Evolutionary conservation across 2,329 filamentous ascomycete species (phyloP).

Genomic region (Fusarium lyarnte): DNA sequence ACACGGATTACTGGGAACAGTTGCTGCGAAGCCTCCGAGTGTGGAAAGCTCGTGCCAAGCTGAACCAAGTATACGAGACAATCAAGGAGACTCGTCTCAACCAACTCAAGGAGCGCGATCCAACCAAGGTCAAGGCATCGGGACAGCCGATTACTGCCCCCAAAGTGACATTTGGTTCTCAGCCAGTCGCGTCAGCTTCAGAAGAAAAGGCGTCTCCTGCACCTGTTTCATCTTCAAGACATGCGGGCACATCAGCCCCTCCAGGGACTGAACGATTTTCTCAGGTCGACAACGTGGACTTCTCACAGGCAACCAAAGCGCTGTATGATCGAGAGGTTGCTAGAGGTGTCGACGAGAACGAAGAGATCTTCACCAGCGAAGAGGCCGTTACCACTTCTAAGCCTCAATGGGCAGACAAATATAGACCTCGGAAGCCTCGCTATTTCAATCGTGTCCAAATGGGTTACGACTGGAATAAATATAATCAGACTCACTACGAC

Average conservation of each 20-base stretch:
- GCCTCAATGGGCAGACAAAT: conserved; percentile 84
- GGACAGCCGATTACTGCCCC: conserved; percentile 15
- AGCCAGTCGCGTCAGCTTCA: conserved; percentile 1
- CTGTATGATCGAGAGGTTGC: conserved; percentile 94
- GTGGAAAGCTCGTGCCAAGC: conserved; percentile 90
- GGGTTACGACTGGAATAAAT: conserved; percentile 99
- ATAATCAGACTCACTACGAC: conserved; percentile 99
- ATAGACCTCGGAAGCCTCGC: conserved; percentile 88
- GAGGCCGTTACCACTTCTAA: conserved; percentile 71
- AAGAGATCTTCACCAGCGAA: conserved; percentile 94
- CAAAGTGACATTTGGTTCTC: conserved; percentile 2
- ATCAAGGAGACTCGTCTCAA: conserved; percentile 77
- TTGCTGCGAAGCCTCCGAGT: conserved; percentile 84
- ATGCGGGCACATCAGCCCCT: conserved; percentile 52
- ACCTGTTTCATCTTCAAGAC: conserved; percentile 31
- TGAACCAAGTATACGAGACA: conserved; percentile 79
- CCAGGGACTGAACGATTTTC: conserved; percentile 75
- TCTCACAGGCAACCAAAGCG: conserved; percentile 86
- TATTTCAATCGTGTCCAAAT: conserved; percentile 99
- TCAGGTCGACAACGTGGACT: conserved; percentile 76
- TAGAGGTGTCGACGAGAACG: conserved; percentile 88
- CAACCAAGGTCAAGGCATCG: conserved; percentile 65
- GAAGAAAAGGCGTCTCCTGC: conserved; percentile 12
- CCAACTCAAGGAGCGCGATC: conserved; percentile 72
- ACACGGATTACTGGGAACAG: conserved; percentile 98